These are phyloP conservation scores for Myriosclerotinia duriaeana DNA, from an alignment of 2,329 filamentous ascomycete species.

Conservation along the genomic window DNA sequence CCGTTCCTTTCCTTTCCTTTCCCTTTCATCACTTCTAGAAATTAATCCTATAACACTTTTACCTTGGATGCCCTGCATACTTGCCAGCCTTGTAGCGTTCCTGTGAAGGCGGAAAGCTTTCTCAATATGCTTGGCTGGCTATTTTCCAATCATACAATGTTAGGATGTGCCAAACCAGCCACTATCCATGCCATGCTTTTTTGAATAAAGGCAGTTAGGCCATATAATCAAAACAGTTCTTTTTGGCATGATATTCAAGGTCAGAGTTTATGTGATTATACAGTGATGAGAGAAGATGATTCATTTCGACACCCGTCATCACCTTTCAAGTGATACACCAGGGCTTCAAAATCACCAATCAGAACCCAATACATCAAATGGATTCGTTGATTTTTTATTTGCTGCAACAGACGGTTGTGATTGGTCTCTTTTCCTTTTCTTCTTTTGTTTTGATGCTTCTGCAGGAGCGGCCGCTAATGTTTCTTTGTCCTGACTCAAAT, in stretches of 20 bases:
- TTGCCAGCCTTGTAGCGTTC: not conserved
- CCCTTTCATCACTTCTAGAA: not conserved
- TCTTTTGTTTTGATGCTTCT: constrained; percentile 25
- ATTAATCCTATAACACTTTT: not conserved
- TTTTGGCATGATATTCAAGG: not conserved
- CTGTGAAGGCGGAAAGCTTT: not conserved
- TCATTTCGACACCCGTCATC: not conserved
- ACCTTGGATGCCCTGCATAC: not conserved
- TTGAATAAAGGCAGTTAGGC: not conserved
- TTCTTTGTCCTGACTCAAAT: not conserved
- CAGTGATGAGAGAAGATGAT: not conserved
- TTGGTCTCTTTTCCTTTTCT: constrained; percentile 29
- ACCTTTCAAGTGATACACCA: not conserved
- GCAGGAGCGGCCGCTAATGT: not conserved
- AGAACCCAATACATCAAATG: constrained; percentile 17
- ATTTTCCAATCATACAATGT: not conserved
- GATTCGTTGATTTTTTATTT: constrained; percentile 14
- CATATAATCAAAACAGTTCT: too few species aligned
- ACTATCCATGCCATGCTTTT: not conserved
- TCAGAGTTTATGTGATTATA: not conserved
- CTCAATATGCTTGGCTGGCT: not conserved
- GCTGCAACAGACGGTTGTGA: not conserved
- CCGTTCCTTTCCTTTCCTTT: not conserved
- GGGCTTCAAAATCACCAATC: not conserved
- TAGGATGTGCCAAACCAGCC: not conserved